Conservation (phyloP, 2,329 filamentous ascomycete species). For the Mariannaea elegans region DNA sequence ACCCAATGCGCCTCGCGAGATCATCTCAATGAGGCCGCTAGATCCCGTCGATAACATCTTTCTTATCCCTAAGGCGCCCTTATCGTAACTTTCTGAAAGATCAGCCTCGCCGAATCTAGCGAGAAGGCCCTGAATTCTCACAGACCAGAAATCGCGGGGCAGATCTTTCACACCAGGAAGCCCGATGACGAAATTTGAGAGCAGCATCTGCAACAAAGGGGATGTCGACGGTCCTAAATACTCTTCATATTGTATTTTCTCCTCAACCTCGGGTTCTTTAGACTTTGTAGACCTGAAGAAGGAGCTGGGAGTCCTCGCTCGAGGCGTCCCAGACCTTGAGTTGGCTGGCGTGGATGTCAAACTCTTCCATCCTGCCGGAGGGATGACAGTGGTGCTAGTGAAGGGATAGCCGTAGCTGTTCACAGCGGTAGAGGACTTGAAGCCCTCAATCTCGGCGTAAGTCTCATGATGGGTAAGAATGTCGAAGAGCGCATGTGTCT, state of each 20-base stretch:
- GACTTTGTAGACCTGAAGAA: conserved; percentile 1
- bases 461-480: conserved; percentile 68
- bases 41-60: conserved; percentile 79
- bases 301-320: conserved; percentile 37
- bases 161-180: conserved; percentile 74
- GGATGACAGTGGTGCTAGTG: conserved; percentile 36
- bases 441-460: conserved; percentile 75
- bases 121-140: conserved; percentile 68
- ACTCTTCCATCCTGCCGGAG: conserved; percentile 28
- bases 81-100: conserved; percentile 84
- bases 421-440: conserved; percentile 72
- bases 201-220: conserved; percentile 74
- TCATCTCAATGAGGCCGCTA: conserved; percentile 74
- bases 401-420: conserved; percentile 77
- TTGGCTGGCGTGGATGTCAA: conserved; percentile 35
- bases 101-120: conserved; percentile 71
- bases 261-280: conserved; percentile 1
- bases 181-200: conserved; percentile 70
- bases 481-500: conserved; percentile 64
- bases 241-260: conserved; percentile 36
- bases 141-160: conserved; percentile 70
- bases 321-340: conserved; percentile 41
- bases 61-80: conserved; percentile 75
- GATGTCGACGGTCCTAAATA: conserved; percentile 54
- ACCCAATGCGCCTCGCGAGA: conserved; percentile 71